phyloP scores from a whole-genome alignment of 2,329 filamentous ascomycete species.

The Arthrobotrys musiformis region DNA sequence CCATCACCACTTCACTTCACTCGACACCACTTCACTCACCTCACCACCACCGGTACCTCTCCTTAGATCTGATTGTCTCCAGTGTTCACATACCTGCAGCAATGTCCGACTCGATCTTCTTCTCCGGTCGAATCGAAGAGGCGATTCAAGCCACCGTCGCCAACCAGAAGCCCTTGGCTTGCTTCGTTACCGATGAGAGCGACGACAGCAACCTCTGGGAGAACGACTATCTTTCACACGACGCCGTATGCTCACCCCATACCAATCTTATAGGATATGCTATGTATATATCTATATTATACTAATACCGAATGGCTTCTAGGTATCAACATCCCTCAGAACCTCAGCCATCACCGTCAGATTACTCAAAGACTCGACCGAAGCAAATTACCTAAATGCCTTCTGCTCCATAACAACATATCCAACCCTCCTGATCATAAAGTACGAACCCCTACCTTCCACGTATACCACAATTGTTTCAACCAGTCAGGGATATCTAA shows the following conservation, averaged over 20 bases:
- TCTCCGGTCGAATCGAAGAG: conserved; percentile 43
- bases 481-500: background rate
- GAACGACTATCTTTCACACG: conserved; percentile 34
- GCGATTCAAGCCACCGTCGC: conserved; percentile 41
- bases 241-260: conserved; percentile 24
- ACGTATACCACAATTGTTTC: background rate
- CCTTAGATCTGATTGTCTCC: no score
- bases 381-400: conserved; percentile 44
- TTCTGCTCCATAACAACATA: conserved; percentile 36
- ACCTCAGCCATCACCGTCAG: conserved; percentile 31
- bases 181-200: conserved; percentile 48
- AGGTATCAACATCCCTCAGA: conserved; percentile 23
- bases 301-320: background rate
- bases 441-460: background rate
- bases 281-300: background rate
- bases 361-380: conserved; percentile 37
- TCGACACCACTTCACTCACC: background rate
- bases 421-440: conserved; percentile 51
- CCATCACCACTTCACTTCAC: background rate
- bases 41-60: no score
- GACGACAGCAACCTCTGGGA: conserved; percentile 45
- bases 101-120: conserved; percentile 48
- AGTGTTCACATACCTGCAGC: no score
- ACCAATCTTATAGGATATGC: no score
- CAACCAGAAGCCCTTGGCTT: conserved; percentile 31